Base-by-base conservation (phyloP, 495 filamentous ascomycete genomes). In the Podospora bellae-mahoneyi region DNA sequence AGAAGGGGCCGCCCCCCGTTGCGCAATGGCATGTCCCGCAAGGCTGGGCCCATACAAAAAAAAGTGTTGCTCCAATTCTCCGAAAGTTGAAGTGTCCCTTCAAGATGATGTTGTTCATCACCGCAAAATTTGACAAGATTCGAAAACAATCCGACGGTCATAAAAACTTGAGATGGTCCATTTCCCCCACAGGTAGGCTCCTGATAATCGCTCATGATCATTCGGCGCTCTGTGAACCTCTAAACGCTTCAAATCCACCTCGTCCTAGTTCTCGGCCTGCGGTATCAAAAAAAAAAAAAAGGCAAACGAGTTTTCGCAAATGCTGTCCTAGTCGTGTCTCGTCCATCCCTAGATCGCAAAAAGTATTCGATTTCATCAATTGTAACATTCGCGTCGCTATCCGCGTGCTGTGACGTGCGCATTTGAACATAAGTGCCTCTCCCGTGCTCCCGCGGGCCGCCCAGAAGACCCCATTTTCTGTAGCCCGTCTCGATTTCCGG, bases 401-500 rank as follows among this genome's bases (percentile, higher is more conserved):
- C 39, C 39, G 39, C 39, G 39, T 48, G 39, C 39, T 48, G 39
- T 48, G 39, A 48, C 39, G 6, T 48, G 39, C 13, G 39, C 39
- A 48, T 48, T 48, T 18, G 39, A 13, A 13, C 13, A 10, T 16
- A 48, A 18, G 39, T 48, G 39, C 34, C 23, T 7, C 1, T 20
- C 60, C n/a, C 5, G 4, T 19, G 39, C 39, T 48, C 39, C 39
- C 39, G 39, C 39, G 39, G 39, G 39, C 39, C 7, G 39, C 28
- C 9, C 56, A 48, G 30, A 5, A 5, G 54, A 68, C 62, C 28
- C 56, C 62, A 48, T 64, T 68, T 64, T 61, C 34, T 64, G 67
- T 64, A 64, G 4, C 2, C 5, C 53, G n/a, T 48, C 23, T 60
- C 6, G 54, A 65, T 63, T 69, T 69, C n/a, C 67, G 67, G 67